These are phyloP conservation scores for Cylindrodendrum hubeiense DNA, from an alignment of 2,329 filamentous ascomycete genomes.

Conservation along the genomic window DNA sequence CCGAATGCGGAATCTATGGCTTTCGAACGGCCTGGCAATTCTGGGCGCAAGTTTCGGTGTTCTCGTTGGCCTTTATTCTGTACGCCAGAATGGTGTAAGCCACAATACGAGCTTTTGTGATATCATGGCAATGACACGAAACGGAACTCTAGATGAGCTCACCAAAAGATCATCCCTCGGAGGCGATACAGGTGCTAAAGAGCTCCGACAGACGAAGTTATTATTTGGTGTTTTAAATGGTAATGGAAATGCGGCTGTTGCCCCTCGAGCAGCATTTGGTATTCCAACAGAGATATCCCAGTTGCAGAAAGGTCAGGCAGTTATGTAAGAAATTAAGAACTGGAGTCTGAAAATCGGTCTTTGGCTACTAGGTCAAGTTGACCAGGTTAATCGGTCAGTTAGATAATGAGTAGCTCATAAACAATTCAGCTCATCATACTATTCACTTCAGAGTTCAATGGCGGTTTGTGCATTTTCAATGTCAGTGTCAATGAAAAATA, in stretches of 20 bases:
- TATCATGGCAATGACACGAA: constrained; percentile 2
- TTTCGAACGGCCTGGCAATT: constrained; percentile 1
- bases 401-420: too few species aligned
- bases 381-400: too few species aligned
- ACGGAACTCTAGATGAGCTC: not conserved
- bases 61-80: not conserved
- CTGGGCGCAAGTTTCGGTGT: constrained; percentile 1
- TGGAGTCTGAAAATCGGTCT: too few species aligned
- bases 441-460: too few species aligned
- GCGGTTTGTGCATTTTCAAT: too few species aligned
- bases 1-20: not conserved
- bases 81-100: constrained; percentile 5
- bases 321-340: not conserved
- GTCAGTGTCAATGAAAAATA: too few species aligned
- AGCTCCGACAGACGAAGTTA: not conserved
- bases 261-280: constrained; percentile 6
- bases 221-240: constrained; percentile 2
- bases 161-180: not conserved
- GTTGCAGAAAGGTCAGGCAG: not conserved
- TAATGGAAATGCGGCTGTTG: too few species aligned
- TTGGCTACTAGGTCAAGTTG: too few species aligned
- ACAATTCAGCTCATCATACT: too few species aligned
- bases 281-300: constrained; percentile 1
- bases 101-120: not conserved
- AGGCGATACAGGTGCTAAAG: not conserved